Base-by-base conservation (phyloP, 129 eudicot genomes). In the Logfia minima region DNA sequence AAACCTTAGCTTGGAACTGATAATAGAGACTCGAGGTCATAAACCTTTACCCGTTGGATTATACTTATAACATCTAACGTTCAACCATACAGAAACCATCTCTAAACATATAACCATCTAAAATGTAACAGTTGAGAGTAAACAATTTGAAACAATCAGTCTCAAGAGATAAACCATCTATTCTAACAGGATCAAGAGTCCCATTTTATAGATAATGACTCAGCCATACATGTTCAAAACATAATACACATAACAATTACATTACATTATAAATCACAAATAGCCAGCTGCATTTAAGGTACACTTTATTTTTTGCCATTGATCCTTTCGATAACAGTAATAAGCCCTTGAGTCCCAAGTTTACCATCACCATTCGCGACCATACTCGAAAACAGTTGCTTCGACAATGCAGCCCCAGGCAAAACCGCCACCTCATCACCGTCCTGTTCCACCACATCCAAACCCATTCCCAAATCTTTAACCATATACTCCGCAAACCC, bases 401-500 rank as follows among this genome's bases (percentile, higher is more conserved):
- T 93, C 4, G 69, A 71, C 86, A 93, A 66, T 10, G 90, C 92
- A 69, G 98, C 92, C 6, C 98, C 95, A 2, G 98, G 96, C 87
- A 93, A 62, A 41, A 80, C 92, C 84, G 82, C 89, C 52, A 76
- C 89, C 55, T 84, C 67, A 71, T 55, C 86, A 26, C 86, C 90
- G 0, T 71, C 86, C 77, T 83, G 86, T 75, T 83, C 92, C 80
- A 75, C 93, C 80, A 84, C 89, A 85, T 92, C 86, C 66, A 90
- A 88, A 14, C 90, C 94, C 98, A 93, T 86, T 59, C 98, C 96
- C 89, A 90, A 75, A 78, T 93, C 98, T 78, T 90, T 93, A 68
- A 93, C 96, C 91, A 93, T 93, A 69, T 93, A 93, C 86, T 93
- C 96, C 3, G 93, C 88, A 79, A 90, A 93, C 81, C 92, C 98